Percentiles rank a stretch among this genome's conserved stretches.
These are phyloP conservation scores for Hypholoma sublateritium DNA, from an alignment of 768 basidiomycete species.

Conservation along the genomic window DNA sequence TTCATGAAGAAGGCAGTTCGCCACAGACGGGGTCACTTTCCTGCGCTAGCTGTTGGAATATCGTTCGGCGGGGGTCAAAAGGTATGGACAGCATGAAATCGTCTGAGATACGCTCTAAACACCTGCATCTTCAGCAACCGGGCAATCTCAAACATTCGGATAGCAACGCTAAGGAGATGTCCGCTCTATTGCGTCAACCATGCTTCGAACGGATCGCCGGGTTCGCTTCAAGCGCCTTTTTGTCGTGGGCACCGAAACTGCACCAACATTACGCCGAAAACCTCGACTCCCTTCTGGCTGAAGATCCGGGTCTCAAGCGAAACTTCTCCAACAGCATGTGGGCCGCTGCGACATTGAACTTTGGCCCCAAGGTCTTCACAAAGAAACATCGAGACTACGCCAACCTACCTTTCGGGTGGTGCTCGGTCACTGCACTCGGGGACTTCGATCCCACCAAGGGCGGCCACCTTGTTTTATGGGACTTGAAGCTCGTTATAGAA, in stretches of 20 bases:
- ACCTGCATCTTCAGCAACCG: no score
- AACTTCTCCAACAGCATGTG: slow-evolving; percentile 6
- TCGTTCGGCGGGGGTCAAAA: no score
- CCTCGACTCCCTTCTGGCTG: not conserved
- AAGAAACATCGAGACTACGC: not conserved
- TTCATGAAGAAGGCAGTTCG: no score
- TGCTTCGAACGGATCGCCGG: no score
- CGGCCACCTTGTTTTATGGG: not conserved
- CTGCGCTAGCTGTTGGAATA: no score
- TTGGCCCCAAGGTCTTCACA: slow-evolving; percentile 1
- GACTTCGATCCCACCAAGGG: not conserved
- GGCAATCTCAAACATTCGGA: no score
- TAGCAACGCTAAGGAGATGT: no score
- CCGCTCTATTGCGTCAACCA: no score
- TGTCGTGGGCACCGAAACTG: slow-evolving; percentile 1
- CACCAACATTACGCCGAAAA: slow-evolving; percentile 6
- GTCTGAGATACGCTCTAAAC: no score
- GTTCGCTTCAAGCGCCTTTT: not conserved
- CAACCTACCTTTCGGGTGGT: not conserved
- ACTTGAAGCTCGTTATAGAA: not conserved
- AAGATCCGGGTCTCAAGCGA: not conserved
- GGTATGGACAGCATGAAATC: no score
- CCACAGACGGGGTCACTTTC: no score
- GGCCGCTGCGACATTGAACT: not conserved
- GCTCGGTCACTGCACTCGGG: slow-evolving; percentile 4